Evolutionary conservation across 164 flowering plant species (phyloP).

Genomic region (Vitis vinifera): ASM3070453v1 NC_081814.1:22785501-22786000

Average conservation of each 20-base stretch:
- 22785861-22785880: constrained; percentile 65
- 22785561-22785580: constrained; percentile 82
- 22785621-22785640: constrained; percentile 39
- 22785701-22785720: constrained; percentile 57
- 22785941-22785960: constrained; percentile 42
- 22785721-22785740: constrained; percentile 88
- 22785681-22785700: constrained; percentile 45
- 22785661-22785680: constrained; percentile 59
- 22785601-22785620: constrained; percentile 56
- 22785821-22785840: constrained; percentile 51
- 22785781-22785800: constrained; percentile 55
- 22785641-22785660: constrained; percentile 57
- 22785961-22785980: constrained; percentile 77
- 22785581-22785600: constrained; percentile 84
- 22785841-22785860: constrained; percentile 43
- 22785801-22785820: constrained; percentile 88
- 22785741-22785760: constrained; percentile 72
- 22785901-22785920: constrained; percentile 72
- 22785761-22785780: constrained; percentile 69
- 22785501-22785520: constrained; percentile 38
- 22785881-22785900: constrained; percentile 88
- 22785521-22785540: constrained; percentile 42
- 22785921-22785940: constrained; percentile 48
- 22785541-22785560: constrained; percentile 66
- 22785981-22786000: constrained; percentile 68